A percentile compares a stretch with the other conserved stretches of the same genome.
These are phyloP conservation scores for Astragalus glycyphyllos DNA, from an alignment of 306 rosid species.

Conservation along the genomic window DNA sequence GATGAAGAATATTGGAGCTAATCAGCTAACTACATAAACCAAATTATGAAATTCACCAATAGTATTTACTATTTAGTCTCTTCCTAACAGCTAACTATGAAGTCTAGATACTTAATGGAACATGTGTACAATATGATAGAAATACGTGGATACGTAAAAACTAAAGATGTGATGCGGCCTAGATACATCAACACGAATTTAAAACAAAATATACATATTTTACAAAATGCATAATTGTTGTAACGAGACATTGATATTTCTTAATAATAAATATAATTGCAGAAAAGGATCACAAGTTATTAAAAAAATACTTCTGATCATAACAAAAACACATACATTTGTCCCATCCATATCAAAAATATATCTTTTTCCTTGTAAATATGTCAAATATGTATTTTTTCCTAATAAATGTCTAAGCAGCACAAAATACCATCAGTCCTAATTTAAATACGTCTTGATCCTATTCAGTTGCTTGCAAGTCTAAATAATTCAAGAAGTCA, in stretches of 20 bases:
- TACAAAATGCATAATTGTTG: no score
- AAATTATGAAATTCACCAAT: constrained; percentile 19
- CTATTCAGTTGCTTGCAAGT: neutral
- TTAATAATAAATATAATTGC: no score
- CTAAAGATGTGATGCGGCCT: neutral
- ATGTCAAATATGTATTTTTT: neutral
- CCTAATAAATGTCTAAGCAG: neutral
- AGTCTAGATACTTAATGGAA: neutral
- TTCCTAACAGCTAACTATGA: constrained; percentile 15
- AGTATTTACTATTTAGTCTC: constrained; percentile 4
- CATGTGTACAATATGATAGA: neutral
- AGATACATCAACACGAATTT: neutral
- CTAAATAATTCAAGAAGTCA: neutral
- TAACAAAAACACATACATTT: neutral
- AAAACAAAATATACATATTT: no score
- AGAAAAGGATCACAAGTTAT: neutral
- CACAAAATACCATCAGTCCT: neutral
- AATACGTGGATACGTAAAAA: neutral
- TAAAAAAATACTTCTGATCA: neutral
- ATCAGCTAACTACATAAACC: constrained; percentile 10
- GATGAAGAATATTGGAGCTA: constrained; percentile 37
- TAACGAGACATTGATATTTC: neutral
- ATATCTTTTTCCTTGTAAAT: neutral
- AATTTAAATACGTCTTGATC: neutral
- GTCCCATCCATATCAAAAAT: neutral